Evolutionary conservation across 1,284 basidiomycete species (phyloP).

Genomic region (Athelia psychrophila): DNA sequence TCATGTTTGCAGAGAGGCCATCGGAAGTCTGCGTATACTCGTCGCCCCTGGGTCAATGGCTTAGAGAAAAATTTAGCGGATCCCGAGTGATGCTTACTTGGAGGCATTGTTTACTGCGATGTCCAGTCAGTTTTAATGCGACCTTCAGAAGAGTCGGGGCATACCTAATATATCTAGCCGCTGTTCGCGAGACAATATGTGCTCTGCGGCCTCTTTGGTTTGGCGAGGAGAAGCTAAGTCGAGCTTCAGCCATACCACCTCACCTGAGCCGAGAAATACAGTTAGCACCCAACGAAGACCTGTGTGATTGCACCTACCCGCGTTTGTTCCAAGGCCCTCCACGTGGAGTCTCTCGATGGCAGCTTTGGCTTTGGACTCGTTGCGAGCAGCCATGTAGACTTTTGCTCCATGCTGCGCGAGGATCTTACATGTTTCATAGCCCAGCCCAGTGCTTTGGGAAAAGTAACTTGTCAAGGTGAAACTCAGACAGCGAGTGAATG

Average conservation of each 20-base stretch:
- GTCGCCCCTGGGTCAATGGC: conserved; percentile 6
- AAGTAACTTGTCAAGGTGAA: conserved; percentile 3
- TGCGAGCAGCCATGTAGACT: conserved; percentile 40
- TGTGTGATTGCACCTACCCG: neutral
- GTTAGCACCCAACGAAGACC: too few relatives aligned
- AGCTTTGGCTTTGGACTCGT: conserved; percentile 32
- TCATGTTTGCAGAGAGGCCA: conserved; percentile 32
- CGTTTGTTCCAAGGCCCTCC: conserved; percentile 23
- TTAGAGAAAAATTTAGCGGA: too few relatives aligned
- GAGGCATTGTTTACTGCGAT: conserved; percentile 52
- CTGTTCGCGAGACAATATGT: conserved; percentile 41
- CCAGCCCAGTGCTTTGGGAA: conserved; percentile 28
- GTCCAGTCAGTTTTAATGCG: neutral
- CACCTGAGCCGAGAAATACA: conserved; percentile 24
- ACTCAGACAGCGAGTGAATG: neutral
- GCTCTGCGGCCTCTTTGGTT: conserved; percentile 42
- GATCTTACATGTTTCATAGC: conserved; percentile 33
- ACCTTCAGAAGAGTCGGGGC: conserved; percentile 10
- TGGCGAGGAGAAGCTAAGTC: conserved; percentile 42
- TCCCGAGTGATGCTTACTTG: too few relatives aligned
- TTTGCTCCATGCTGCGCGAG: conserved; percentile 40
- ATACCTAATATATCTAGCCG: conserved; percentile 53
- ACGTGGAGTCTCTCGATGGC: conserved; percentile 35
- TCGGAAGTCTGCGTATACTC: neutral
- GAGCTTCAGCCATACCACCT: conserved; percentile 41